phyloP scores from a whole-genome alignment of 257 asterid species.

The Knoxia roxburghii region DNA sequence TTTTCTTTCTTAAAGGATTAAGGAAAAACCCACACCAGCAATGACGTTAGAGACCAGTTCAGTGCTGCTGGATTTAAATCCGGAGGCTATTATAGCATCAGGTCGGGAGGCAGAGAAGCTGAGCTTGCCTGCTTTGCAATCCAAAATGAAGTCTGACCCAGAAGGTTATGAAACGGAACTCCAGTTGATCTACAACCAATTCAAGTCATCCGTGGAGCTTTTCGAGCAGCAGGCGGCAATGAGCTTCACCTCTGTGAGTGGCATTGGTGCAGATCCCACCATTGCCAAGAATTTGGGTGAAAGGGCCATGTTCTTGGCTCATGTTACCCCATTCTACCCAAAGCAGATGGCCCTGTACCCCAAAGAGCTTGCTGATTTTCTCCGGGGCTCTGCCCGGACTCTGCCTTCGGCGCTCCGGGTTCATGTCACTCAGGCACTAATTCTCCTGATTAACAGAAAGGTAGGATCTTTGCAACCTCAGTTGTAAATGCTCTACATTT shows the following conservation, averaged over 20 bases:
- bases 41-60: slow-evolving; percentile 27
- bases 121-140: slow-evolving; percentile 56
- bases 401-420: slow-evolving; percentile 69
- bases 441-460: slow-evolving; percentile 67
- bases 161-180: slow-evolving; percentile 79
- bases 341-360: slow-evolving; percentile 49
- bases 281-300: slow-evolving; percentile 75
- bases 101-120: slow-evolving; percentile 55
- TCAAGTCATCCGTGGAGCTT: slow-evolving; percentile 72
- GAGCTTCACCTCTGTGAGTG: slow-evolving; percentile 70
- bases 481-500: too few relatives aligned
- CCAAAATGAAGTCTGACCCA: slow-evolving; percentile 81
- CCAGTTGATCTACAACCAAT: slow-evolving; percentile 52
- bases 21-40: neutral
- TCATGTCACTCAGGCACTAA: slow-evolving; percentile 64
- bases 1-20: too few relatives aligned
- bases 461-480: slow-evolving; percentile 19
- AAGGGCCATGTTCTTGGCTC: slow-evolving; percentile 70
- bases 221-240: slow-evolving; percentile 76
- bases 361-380: slow-evolving; percentile 51
- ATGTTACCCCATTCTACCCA: slow-evolving; percentile 65
- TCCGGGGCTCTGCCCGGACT: slow-evolving; percentile 50
- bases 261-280: slow-evolving; percentile 52
- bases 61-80: slow-evolving; percentile 17
- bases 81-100: slow-evolving; percentile 49